These are phyloP conservation scores for Xylaria sp. DNA, from an alignment of 2,329 filamentous ascomycete genomes.

Conservation along the genomic window DNA sequence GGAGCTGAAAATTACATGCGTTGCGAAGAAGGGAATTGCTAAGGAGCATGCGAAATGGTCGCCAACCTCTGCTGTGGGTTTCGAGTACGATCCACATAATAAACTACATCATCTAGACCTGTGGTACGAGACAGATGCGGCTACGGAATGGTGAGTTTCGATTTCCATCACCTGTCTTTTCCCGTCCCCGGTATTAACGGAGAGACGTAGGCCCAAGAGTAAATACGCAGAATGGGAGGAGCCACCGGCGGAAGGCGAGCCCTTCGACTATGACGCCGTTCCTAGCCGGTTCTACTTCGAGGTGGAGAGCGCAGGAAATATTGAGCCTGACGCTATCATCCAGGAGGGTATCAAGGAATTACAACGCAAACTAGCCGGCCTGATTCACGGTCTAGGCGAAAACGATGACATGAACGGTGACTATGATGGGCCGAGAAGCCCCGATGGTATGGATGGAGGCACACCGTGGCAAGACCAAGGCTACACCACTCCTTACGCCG, in stretches of 20 bases:
- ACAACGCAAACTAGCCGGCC: conserved; percentile 86
- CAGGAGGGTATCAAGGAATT: conserved; percentile 88
- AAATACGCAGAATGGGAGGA: conserved; percentile 84
- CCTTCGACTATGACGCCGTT: conserved; percentile 89
- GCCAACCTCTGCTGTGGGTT: conserved; percentile 89
- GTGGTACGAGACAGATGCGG: conserved; percentile 90
- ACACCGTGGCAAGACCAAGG: conserved; percentile 70
- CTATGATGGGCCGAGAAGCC: conserved; percentile 73
- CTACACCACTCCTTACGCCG: conserved; percentile 75
- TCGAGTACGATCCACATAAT: conserved; percentile 98
- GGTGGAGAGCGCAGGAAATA: conserved; percentile 86
- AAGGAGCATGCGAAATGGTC: conserved; percentile 99
- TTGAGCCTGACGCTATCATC: conserved; percentile 90
- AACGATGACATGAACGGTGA: conserved; percentile 66
- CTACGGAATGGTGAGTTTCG: conserved; percentile 80
- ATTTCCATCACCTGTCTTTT: conserved; percentile 8
- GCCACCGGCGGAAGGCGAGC: conserved; percentile 80
- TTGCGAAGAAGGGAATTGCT: conserved; percentile 97
- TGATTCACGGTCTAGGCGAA: conserved; percentile 72
- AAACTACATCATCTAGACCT: conserved; percentile 91
- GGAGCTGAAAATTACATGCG: conserved; percentile 88
- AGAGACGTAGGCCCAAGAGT: conserved; percentile 77
- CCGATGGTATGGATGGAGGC: conserved; percentile 68
- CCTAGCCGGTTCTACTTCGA: conserved; percentile 92
- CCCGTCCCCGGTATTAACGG: conserved; percentile 36